Percentiles rank a stretch among this genome's conserved stretches.
Conservation (phyloP, 1,284 basidiomycete genomes). For the Sporisorium iseilematis-ciliati region DNA sequence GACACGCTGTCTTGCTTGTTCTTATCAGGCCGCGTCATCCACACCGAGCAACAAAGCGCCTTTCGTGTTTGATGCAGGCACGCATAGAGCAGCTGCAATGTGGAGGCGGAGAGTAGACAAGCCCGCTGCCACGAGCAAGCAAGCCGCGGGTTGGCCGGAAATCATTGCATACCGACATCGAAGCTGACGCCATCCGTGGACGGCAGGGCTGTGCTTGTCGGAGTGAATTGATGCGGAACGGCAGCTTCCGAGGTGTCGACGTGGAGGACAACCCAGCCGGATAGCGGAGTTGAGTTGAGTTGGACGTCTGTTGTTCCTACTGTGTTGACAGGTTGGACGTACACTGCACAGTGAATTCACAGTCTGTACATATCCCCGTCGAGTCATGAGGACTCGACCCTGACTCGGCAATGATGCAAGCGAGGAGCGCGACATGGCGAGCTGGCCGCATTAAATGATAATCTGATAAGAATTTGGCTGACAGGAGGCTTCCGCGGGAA, state of each 20-base stretch:
- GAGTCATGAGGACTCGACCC: constrained; percentile 9
- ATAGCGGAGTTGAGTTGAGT: constrained; percentile 7
- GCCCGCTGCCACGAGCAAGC: background rate
- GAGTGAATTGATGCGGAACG: constrained; percentile 2
- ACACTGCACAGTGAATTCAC: too few relatives aligned
- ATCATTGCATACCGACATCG: background rate
- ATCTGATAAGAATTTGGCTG: constrained; percentile 15
- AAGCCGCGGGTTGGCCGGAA: background rate
- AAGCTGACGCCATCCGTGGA: background rate
- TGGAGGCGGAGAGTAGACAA: background rate
- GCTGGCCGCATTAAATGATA: background rate
- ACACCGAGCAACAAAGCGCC: background rate
- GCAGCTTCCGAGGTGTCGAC: constrained; percentile 10
- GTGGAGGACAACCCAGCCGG: background rate
- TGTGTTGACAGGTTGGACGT: too few relatives aligned
- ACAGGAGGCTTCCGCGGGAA: background rate
- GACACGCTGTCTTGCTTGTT: too few relatives aligned
- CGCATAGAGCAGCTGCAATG: background rate
- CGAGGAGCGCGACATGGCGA: constrained; percentile 6
- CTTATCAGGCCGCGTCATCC: constrained; percentile 12
- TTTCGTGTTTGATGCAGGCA: too few relatives aligned
- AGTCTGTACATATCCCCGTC: background rate
- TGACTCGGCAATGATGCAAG: constrained; percentile 14
- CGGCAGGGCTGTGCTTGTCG: constrained; percentile 6
- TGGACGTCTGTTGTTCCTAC: background rate